Evolutionary conservation across 768 basidiomycete species (phyloP).

Genomic region (Fomitopsis pulvina): DNA sequence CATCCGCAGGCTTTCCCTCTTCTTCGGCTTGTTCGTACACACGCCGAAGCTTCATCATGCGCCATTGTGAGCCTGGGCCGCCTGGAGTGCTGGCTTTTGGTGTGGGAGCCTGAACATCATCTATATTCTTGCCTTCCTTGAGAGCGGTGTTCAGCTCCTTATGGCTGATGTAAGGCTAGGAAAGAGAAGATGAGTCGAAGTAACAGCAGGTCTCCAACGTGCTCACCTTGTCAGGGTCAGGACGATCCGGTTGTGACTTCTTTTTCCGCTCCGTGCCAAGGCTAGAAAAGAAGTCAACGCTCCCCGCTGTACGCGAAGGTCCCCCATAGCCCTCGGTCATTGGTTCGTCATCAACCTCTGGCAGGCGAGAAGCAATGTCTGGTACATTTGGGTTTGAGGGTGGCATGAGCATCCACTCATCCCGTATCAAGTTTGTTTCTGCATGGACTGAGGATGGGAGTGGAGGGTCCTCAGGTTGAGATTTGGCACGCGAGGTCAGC

Average conservation of each 20-base stretch:
- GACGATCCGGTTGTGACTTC: constrained; percentile 48
- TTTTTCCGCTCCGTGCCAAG: constrained; percentile 75
- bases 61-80: constrained; percentile 91
- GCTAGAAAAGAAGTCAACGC: constrained; percentile 84
- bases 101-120: constrained; percentile 35
- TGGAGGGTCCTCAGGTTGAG: constrained; percentile 35
- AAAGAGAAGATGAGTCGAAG: constrained; percentile 6
- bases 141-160: constrained; percentile 60
- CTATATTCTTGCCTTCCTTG: constrained; percentile 32
- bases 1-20: constrained; percentile 62
- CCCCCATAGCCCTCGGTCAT: constrained; percentile 66
- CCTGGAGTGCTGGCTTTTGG: constrained; percentile 62
- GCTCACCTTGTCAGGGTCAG: constrained; percentile 68
- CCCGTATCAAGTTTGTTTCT: constrained; percentile 53
- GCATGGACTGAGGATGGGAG: constrained; percentile 41
- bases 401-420: constrained; percentile 84
- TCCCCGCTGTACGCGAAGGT: constrained; percentile 36
- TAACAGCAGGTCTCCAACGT: neutral
- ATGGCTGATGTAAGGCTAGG: constrained; percentile 52
- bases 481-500: constrained; percentile 53
- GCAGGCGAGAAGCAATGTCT: constrained; percentile 9
- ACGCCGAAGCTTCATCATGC: constrained; percentile 92
- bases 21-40: constrained; percentile 90
- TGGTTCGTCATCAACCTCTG: constrained; percentile 34
- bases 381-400: constrained; percentile 23